Conservation (phyloP, 306 rosid species). For the Hippophae rhamnoides region DNA sequence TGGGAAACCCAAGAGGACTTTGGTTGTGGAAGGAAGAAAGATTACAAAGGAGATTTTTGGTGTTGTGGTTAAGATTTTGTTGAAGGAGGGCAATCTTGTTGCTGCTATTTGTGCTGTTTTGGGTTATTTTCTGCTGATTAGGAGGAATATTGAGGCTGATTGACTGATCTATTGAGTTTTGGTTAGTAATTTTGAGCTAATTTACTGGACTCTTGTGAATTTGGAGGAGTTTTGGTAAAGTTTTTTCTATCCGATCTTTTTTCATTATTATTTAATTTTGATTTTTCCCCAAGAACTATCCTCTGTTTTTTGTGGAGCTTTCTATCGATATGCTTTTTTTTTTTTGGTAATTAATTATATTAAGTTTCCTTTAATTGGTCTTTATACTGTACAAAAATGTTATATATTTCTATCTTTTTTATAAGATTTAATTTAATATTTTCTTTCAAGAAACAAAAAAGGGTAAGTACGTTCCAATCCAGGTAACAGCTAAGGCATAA, state of each 20-base stretch:
- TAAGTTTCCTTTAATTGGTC: no score
- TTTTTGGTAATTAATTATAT: no score
- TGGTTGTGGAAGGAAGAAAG: conserved; percentile 86
- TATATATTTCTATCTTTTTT: no score
- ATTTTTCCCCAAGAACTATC: no score
- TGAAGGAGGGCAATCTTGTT: conserved; percentile 80
- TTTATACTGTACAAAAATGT: no score
- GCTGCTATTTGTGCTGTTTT: conserved; percentile 86
- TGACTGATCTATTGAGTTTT: neutral
- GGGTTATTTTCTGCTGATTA: conserved; percentile 61
- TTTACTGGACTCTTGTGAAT: neutral
- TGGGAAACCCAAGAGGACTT: conserved; percentile 57
- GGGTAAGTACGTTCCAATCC: no score
- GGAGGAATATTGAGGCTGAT: conserved; percentile 39
- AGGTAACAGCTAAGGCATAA: no score
- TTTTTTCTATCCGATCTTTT: neutral
- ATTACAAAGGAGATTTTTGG: conserved; percentile 58
- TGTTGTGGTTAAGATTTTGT: conserved; percentile 56
- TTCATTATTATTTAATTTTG: no score
- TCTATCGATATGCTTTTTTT: no score
- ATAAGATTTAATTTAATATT: no score
- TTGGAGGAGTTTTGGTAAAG: neutral
- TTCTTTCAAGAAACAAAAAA: no score
- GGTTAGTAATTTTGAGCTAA: neutral
- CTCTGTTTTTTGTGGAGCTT: no score